These are phyloP conservation scores for Dissophora globulifera DNA, from an alignment of 192 early-diverging fungal genomes.

Conservation along the genomic window DNA sequence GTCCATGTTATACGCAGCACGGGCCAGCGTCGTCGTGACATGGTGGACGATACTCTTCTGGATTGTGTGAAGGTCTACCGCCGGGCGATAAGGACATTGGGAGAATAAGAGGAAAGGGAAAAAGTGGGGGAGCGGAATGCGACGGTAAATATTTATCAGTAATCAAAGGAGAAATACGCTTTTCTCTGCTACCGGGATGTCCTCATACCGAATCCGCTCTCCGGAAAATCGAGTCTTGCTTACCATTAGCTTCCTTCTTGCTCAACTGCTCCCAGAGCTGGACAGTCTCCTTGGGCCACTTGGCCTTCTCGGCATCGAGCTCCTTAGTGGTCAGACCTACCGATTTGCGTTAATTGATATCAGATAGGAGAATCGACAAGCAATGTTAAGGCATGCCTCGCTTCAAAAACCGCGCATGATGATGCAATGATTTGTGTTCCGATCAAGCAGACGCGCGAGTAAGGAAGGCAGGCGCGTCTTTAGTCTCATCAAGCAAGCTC, in stretches of 20 bases:
- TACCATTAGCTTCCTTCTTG: constrained; percentile 55
- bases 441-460: neutral
- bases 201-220: no score
- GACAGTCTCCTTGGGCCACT: constrained; percentile 53
- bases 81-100: neutral
- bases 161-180: no score
- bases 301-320: constrained; percentile 45
- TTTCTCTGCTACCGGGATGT: no score
- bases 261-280: constrained; percentile 42
- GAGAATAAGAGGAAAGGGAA: neutral
- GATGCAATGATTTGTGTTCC: neutral
- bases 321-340: constrained; percentile 49
- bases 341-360: no score
- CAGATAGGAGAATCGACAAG: no score
- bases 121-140: no score
- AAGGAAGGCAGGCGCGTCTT: neutral
- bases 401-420: neutral
- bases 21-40: constrained; percentile 89
- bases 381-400: no score
- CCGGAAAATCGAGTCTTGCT: no score
- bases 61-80: constrained; percentile 75
- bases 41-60: constrained; percentile 91
- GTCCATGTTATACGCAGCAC: constrained; percentile 91
- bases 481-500: no score
- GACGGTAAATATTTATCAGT: no score